These are phyloP conservation scores for Sarocladiaceae sp. DNA, from an alignment of 2,329 filamentous ascomycete genomes.

Conservation along the genomic window DNA sequence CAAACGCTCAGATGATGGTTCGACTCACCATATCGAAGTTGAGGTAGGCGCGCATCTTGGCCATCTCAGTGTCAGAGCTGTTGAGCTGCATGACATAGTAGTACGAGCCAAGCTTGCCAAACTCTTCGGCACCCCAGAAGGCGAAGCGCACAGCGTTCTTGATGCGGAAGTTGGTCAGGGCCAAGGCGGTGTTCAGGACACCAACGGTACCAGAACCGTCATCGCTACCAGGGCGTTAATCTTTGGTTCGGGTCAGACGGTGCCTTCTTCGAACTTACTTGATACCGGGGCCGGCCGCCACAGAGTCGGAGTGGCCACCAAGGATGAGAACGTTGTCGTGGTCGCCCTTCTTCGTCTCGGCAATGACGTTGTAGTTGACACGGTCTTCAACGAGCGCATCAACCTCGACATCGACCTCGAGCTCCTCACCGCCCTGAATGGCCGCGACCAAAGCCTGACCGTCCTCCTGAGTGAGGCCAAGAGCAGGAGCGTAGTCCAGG, in stretches of 20 bases:
- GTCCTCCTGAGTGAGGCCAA: conserved; percentile 45
- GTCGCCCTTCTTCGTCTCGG: conserved; percentile 42
- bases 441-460: conserved; percentile 27
- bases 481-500: conserved; percentile 40
- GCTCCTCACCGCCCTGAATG: conserved; percentile 23
- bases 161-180: conserved; percentile 34
- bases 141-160: conserved; percentile 44
- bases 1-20: no score
- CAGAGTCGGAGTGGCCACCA: conserved; percentile 42
- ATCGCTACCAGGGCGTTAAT: conserved; percentile 29
- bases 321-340: conserved; percentile 41
- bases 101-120: conserved; percentile 41
- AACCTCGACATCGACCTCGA: conserved; percentile 31
- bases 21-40: conserved; percentile 49
- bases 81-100: conserved; percentile 39
- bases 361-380: conserved; percentile 43
- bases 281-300: conserved; percentile 48
- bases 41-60: conserved; percentile 47
- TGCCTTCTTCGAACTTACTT: conserved; percentile 41
- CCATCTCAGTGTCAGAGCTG: conserved; percentile 34
- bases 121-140: conserved; percentile 48
- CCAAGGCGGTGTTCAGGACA: conserved; percentile 38
- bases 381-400: conserved; percentile 42
- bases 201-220: conserved; percentile 50
- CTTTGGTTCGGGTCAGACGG: no score